Evolutionary conservation across 192 early-diverging fungal genomes (phyloP), one percentile per base, ranked within the genome.

Genomic region (Mortierella antarctica): DNA sequence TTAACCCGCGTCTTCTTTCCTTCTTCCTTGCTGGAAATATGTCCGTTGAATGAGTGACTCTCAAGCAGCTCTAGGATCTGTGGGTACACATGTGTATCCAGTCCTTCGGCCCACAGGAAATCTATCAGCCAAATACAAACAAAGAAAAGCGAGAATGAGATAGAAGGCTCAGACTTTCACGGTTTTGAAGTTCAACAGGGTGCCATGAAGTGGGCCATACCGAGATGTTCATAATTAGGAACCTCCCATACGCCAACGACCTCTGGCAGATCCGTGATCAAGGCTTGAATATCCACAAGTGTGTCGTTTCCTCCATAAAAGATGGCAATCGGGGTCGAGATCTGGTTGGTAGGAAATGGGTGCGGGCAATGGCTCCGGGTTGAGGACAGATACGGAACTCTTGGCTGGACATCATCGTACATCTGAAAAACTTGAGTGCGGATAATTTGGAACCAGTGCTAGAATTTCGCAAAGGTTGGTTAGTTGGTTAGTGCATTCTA

Each of bases 381-480:
- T 3, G 84, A 75, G 13, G 76, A 87, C 1, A 79, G 51, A 1
- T 83, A 83, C 5, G 82, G 79, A 18, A 82, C 88, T 2, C 90
- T 86, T 15, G 91, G 73, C 48, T 85, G 82, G 8, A 90, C 85
- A 23, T 98, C 96, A 69, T 98, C 96, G 68, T 95, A 98, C 95
- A 96, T 96, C 69, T 97, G 96, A 51, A 98, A 92, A 31, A 86
- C 86, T 11, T 91, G 91, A 20, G 91, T 91, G 20, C 95, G 84
- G 52, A 98, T 96, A 65, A 98, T 98, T 85, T 98, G 96, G 85
- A 98, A 96, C 95, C 95, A 96, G 74, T 96, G 96, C 87, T 89
- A 74, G 51, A 61, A 60, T 56, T 31, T 31, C 31, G 31, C 31
- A 31, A 31, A 31, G 31, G 31, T 31, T 31, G 31, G 31, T 31